Evolutionary conservation across 1,139 yeast genomes (phyloP), one percentile per base, ranked within the genome.

Genomic region (Meyerozyma smithsonii): DNA sequence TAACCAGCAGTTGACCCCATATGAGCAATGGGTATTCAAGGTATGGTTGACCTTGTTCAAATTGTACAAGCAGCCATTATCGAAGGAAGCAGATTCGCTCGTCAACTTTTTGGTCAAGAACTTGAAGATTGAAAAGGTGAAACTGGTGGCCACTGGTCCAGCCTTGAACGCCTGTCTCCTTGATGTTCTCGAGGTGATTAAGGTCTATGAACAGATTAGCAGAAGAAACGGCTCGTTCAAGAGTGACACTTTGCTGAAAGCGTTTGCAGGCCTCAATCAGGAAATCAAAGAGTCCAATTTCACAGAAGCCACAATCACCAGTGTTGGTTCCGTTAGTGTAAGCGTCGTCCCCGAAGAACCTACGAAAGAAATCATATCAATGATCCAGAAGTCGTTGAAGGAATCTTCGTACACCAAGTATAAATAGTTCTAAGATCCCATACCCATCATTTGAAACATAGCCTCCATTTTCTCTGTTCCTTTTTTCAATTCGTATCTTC

Each of bases 401-500:
- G 34, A 23, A 14, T 21, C 28, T 14, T 15, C 36, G 15, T 14
- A 34, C 11, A 23, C n/a, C 8, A 34, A 23, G 18, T 23, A 16
- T 20, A 33, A 7, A 20, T 19, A 19, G 21, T 20, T n/a, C 18
- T 10, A 21, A 18, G 44, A 38, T 6, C 41, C 37, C n/a, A 52
- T 41, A 10, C 56, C 58, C 46, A 53, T 40, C 32, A 50, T 47
- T 25, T 42, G 44, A 21, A 53, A 44, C 58, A 58, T 55, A 12
- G 54, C 58, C 34, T 56, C 52, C 32, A 58, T 54, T 23, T 52
- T 49, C 12, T 52, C 48, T 5, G 65, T 54, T 0, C 75, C 77
- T 32, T 57, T 54, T 38, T 54, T 61, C 42, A 71, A 56, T 45
- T 71, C 54, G 46, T 69, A 71, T 46, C 62, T 63, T 33, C 75